These are phyloP conservation scores for Cymodocea nodosa DNA, from an alignment of 116 monocot species.

Conservation along the genomic window DNA sequence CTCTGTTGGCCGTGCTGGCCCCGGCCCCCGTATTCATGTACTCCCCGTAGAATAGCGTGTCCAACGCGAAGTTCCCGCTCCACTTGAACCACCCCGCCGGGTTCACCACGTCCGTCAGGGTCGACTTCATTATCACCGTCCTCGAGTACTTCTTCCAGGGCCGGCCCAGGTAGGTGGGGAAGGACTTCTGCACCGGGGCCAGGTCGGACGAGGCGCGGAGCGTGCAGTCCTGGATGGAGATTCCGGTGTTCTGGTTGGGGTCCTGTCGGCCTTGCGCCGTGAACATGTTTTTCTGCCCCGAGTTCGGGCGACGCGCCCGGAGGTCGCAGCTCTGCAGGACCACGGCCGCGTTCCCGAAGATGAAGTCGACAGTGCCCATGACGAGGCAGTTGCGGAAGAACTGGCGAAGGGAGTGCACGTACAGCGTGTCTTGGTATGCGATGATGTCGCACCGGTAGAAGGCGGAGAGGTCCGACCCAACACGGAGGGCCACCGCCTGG, in stretches of 20 bases:
- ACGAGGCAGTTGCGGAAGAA: conserved; percentile 40
- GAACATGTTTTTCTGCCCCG: conserved; percentile 34
- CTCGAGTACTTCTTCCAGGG: conserved; percentile 57
- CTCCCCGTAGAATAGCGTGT: conserved; percentile 29
- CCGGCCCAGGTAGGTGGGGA: conserved; percentile 36
- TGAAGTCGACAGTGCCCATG: conserved; percentile 50
- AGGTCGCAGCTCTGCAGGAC: conserved; percentile 39
- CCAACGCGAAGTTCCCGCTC: conserved; percentile 40
- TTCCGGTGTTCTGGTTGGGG: conserved; percentile 43
- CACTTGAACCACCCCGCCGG: conserved; percentile 54
- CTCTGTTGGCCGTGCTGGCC: conserved; percentile 13
- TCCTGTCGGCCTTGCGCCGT: conserved; percentile 40
- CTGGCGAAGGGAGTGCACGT: conserved; percentile 43
- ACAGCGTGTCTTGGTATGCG: conserved; percentile 60
- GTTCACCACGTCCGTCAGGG: conserved; percentile 10
- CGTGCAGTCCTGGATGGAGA: conserved; percentile 32
- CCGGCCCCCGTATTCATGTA: conserved; percentile 23
- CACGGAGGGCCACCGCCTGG: conserved; percentile 75
- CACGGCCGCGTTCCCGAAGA: conserved; percentile 56
- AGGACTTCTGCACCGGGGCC: conserved; percentile 9
- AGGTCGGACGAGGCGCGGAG: conserved; percentile 14
- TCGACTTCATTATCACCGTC: conserved; percentile 36
- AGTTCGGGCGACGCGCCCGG: conserved; percentile 17
- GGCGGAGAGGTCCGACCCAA: conserved; percentile 39
- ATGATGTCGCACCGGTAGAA: conserved; percentile 40